Conservation (phyloP, 2,329 filamentous ascomycete genomes). For the Bertia moriformis region DNA sequence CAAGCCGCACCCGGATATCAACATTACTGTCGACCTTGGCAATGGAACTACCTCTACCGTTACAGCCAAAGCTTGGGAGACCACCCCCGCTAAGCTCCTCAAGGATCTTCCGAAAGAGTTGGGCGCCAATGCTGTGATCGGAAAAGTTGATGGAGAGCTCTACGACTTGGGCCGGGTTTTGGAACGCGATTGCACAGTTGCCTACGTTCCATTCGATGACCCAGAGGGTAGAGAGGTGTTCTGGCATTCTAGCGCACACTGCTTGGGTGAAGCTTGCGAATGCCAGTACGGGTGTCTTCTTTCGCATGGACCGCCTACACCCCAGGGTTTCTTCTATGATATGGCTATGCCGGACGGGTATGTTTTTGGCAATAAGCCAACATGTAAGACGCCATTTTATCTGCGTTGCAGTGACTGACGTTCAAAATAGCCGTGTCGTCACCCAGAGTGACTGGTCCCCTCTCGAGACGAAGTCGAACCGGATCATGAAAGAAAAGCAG, state of each 20-base stretch:
- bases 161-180: conserved; percentile 55
- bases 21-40: conserved; percentile 29
- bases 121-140: conserved; percentile 46
- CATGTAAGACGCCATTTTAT: no score
- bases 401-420: background rate
- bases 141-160: conserved; percentile 46
- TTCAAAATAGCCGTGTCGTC: conserved; percentile 23
- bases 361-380: no score
- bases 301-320: conserved; percentile 52
- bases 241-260: conserved; percentile 55
- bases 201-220: conserved; percentile 47
- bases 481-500: conserved; percentile 57
- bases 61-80: conserved; percentile 48
- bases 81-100: conserved; percentile 39
- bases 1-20: conserved; percentile 33
- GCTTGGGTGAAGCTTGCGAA: conserved; percentile 49
- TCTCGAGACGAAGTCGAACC: conserved; percentile 43
- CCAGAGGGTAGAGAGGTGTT: conserved; percentile 28
- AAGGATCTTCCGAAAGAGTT: conserved; percentile 44
- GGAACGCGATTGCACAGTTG: conserved; percentile 46
- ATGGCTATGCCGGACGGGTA: conserved; percentile 46
- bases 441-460: conserved; percentile 42
- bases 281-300: conserved; percentile 47
- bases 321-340: conserved; percentile 61
- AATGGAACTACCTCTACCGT: conserved; percentile 14